Percentiles rank a stretch among this genome's conserved stretches.
These are phyloP conservation scores for Penicillium paneum DNA, from an alignment of 2,329 filamentous ascomycete genomes.

Conservation along the genomic window DNA sequence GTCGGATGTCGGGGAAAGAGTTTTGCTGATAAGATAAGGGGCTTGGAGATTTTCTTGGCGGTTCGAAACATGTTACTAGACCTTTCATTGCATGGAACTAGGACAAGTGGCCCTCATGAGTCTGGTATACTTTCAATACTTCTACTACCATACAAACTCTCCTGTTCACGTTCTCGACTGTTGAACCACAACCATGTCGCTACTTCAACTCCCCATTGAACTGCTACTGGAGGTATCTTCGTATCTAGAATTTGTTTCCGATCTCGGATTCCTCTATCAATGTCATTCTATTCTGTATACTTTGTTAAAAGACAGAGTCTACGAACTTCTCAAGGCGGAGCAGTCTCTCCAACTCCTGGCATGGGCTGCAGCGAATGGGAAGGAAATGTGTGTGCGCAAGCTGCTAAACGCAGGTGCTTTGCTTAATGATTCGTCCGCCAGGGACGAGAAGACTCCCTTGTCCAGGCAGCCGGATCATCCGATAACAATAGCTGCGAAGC, in stretches of 20 bases:
- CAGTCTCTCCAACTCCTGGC: neutral
- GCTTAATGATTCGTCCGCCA: too few species aligned
- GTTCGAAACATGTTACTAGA: neutral
- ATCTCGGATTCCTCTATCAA: neutral
- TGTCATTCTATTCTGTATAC: neutral
- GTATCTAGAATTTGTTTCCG: neutral
- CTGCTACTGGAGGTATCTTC: neutral
- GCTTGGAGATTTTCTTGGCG: neutral
- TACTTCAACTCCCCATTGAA: neutral
- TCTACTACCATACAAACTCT: too few species aligned
- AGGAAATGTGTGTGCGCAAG: neutral
- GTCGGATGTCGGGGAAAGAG: conserved; percentile 23
- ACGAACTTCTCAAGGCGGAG: neutral
- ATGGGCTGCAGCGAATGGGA: neutral
- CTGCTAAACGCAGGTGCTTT: neutral
- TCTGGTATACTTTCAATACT: too few species aligned
- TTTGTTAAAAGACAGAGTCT: neutral
- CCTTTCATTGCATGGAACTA: neutral
- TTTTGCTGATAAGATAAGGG: conserved; percentile 28
- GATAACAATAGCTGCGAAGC: neutral
- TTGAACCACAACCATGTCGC: neutral
- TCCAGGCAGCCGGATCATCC: neutral
- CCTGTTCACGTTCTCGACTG: neutral
- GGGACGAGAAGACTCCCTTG: too few species aligned
- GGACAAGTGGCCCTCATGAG: neutral